Evolutionary conservation across 768 basidiomycete genomes (phyloP).

Genomic region (Sporobolomyces pararoseus): DNA sequence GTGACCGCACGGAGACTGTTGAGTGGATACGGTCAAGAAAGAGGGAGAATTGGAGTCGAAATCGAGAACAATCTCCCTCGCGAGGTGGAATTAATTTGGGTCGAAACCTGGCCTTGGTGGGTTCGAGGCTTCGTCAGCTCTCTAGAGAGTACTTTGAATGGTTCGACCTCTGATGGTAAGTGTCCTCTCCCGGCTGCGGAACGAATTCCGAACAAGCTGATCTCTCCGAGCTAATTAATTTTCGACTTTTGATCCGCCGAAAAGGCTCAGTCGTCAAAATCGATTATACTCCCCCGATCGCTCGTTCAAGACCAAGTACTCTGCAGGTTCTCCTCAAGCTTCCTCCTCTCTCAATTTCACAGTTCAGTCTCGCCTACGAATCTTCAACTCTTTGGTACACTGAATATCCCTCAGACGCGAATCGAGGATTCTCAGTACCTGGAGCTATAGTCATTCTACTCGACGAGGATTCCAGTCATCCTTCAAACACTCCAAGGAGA

Average conservation of each 20-base stretch:
- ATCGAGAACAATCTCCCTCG: slow-evolving; percentile 57
- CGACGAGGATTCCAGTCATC: slow-evolving; percentile 41
- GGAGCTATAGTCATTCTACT: slow-evolving; percentile 62
- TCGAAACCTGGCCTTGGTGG: slow-evolving; percentile 92
- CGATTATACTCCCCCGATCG: slow-evolving; percentile 64
- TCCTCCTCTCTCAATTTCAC: slow-evolving; percentile 64
- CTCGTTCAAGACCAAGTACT: slow-evolving; percentile 70
- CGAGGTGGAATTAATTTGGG: slow-evolving; percentile 58
- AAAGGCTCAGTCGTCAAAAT: slow-evolving; percentile 53
- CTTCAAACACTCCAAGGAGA: neutral
- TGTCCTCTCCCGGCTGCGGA: neutral
- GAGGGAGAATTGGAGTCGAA: slow-evolving; percentile 65
- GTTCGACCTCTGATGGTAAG: slow-evolving; percentile 39
- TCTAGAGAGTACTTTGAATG: slow-evolving; percentile 57
- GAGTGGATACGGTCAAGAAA: slow-evolving; percentile 68
- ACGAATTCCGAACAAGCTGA: too few species aligned
- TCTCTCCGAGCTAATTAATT: too few species aligned
- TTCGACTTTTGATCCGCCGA: too few species aligned
- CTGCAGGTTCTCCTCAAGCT: slow-evolving; percentile 67
- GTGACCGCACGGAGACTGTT: slow-evolving; percentile 68
- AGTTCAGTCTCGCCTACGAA: slow-evolving; percentile 67
- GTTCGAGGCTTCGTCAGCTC: slow-evolving; percentile 84
- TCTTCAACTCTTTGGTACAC: slow-evolving; percentile 88
- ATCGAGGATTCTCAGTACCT: slow-evolving; percentile 89
- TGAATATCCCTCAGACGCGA: slow-evolving; percentile 92